Base-by-base conservation (phyloP, 192 early-diverging fungal genomes). In the Mortierella antarctica region DNA sequence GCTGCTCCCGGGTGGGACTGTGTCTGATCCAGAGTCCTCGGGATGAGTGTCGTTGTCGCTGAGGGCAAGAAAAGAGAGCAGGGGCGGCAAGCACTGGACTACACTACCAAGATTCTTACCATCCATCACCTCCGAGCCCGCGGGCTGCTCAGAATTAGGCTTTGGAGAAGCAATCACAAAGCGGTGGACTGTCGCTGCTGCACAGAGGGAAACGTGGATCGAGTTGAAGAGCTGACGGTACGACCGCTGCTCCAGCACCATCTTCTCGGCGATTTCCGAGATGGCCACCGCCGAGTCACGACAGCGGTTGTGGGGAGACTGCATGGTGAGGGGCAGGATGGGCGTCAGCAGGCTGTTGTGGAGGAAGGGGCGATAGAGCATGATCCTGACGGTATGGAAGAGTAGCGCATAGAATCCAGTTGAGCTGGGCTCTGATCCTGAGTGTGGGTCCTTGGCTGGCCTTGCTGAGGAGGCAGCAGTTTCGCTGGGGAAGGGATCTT, bases 171-270 rank as follows among this genome's bases (percentile, higher is more conserved):
- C 47, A 23, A 80, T 67, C 18, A 63, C 60, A 13, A 80, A 72
- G n/a, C 77, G 63, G 59, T 72, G 77, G 7, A 80, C 45, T 2
- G 77, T 80, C 4, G 77, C 77, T 7, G 77, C 77, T 0, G 77
- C 70, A 52, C 77, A 80, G 2, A 80, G 60, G 0, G 77, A 80
- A 31, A 72, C 20, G 39, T 80, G 77, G 21, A 80, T 68, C 8
- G 77, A 68, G 53, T 80, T 80, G 50, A 80, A 72, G 7, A 80
- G 46, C 15, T 80, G 69, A 57, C 77, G 64, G 51, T 72, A 72
- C 5, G 77, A 71, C 15, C 63, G 70, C 58, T 71, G 77, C 10
- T 68, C 70, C 17, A 23, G 44, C 46, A 62, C 70, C 77, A 80
- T 68, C 7, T 52, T 72, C 49, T 80, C 77, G 20, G 65, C 70